These are phyloP conservation scores for Fraxinus cuspidata DNA, from an alignment of 257 asterid species.

Conservation along the genomic window DNA sequence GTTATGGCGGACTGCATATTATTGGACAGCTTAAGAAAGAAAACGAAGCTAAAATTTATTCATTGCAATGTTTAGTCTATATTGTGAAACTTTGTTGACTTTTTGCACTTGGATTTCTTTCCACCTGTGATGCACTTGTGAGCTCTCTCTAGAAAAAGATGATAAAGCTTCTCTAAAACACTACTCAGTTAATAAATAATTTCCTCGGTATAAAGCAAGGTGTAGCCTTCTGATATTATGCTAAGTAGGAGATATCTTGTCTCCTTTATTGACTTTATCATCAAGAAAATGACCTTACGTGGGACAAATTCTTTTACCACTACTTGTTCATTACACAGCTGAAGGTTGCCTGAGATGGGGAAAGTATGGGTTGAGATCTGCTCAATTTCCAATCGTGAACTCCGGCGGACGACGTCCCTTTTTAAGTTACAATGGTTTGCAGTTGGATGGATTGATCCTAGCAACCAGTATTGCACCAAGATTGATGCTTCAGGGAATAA, in stretches of 20 bases:
- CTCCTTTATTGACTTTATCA: conserved; percentile 41
- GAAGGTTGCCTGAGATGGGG: conserved; percentile 39
- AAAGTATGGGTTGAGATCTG: conserved; percentile 74
- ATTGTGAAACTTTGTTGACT: conserved; percentile 44
- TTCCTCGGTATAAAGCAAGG: conserved; percentile 38
- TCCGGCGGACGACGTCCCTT: conserved; percentile 51
- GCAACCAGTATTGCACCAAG: conserved; percentile 71
- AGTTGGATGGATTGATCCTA: conserved; percentile 79
- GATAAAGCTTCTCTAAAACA: not conserved
- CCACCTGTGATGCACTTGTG: conserved; percentile 36
- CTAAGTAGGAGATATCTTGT: conserved; percentile 26
- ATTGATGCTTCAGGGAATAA: conserved; percentile 73
- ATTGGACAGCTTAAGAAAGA: not conserved
- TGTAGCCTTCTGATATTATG: conserved; percentile 32
- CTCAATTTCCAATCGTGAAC: conserved; percentile 76
- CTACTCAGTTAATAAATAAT: conserved; percentile 19
- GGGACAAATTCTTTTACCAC: conserved; percentile 20
- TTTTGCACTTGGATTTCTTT: conserved; percentile 35
- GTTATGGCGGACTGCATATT: not conserved
- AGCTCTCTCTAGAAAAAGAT: conserved; percentile 22
- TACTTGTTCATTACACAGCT: conserved; percentile 20
- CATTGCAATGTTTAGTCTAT: conserved; percentile 3
- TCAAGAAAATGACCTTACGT: conserved; percentile 40
- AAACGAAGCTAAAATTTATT: conserved; percentile 24
- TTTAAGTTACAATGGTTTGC: conserved; percentile 87